Evolutionary conservation across 2,329 filamentous ascomycete genomes (phyloP).

Genomic region (Fusarium siculi): DNA sequence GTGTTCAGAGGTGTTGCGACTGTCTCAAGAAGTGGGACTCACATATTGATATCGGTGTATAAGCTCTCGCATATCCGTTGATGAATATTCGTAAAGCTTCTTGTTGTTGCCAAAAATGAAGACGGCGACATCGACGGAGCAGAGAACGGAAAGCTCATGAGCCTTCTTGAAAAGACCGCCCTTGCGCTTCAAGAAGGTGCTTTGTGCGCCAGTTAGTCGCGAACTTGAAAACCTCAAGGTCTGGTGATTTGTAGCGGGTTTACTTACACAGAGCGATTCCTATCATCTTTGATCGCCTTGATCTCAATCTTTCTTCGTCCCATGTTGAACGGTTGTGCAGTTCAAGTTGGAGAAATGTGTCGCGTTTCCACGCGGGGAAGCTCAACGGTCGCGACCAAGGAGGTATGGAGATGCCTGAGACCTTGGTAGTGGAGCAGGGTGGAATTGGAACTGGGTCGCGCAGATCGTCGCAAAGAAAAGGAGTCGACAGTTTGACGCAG

Average conservation of each 20-base stretch:
- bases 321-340: constrained; percentile 64
- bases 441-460: constrained; percentile 21
- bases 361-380: constrained; percentile 39
- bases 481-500: not conserved
- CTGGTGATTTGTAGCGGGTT: not conserved
- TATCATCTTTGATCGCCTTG: constrained; percentile 98
- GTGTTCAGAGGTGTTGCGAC: not conserved
- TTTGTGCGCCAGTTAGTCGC: constrained; percentile 53
- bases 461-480: constrained; percentile 12
- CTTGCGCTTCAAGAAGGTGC: constrained; percentile 98
- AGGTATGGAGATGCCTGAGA: constrained; percentile 18
- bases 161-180: constrained; percentile 99
- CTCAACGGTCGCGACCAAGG: constrained; percentile 19
- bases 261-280: constrained; percentile 95
- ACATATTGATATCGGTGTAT: constrained; percentile 92
- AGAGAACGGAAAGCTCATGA: constrained; percentile 96
- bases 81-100: constrained; percentile 98
- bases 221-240: not conserved
- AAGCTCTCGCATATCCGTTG: constrained; percentile 90
- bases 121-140: constrained; percentile 97
- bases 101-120: constrained; percentile 99
- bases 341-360: constrained; percentile 26
- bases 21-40: constrained; percentile 53
- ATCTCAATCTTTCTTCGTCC: constrained; percentile 99
- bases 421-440: constrained; percentile 6